Base-by-base conservation (phyloP, 2,329 filamentous ascomycete genomes). In the Lithohypha guttulata region DNA sequence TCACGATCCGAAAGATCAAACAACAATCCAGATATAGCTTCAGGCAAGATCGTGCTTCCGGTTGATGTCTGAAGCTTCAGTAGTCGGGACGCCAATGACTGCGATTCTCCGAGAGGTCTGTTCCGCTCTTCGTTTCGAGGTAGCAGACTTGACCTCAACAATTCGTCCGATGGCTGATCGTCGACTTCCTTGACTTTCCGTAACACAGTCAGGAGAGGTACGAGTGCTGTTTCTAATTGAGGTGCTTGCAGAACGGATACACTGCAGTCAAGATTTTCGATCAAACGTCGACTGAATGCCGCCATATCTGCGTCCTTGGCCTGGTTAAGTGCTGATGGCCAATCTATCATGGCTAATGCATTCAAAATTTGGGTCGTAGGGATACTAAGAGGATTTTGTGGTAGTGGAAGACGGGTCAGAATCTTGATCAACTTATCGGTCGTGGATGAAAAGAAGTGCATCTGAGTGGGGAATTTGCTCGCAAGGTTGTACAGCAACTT, bases 401-500 rank as follows among this genome's bases (percentile, higher is more conserved):
- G 64, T 2, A 77, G 66, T 7, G 79, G 65, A 10, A 77, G 74
- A 47, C 71, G 71, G 20, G 60, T 59, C 11, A 96, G 65, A 13
- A 95, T 71, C 30, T 74, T 72, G 41, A 87, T 66, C 19, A 96
- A 73, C 43, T 77, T 69, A 8, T 77, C 71, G 28, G 93, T 70
- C 2, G 80, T 76, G 15, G 72, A 64, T 1, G 75, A 75, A 54
- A 95, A 93, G 1, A 67, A 61, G 1, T 65, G 57, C 3, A 64
- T 61, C 18, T 79, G 68, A 28, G 78, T 69, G 3, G 77, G 75
- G 52, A 79, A 81, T 53, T 79, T 77, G 51, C 87, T 79, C 2
- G 81, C 82, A 38, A 94, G 69, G 59, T 95, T 95, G 68, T 93
- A 96, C 36, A 93, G 63, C 27, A 96, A 69, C 55, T 93, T 95